A percentile compares a stretch with the other conserved stretches of the same genome.
Conservation (phyloP, 192 early-diverging fungal genomes). For the Backusella circina region DNA sequence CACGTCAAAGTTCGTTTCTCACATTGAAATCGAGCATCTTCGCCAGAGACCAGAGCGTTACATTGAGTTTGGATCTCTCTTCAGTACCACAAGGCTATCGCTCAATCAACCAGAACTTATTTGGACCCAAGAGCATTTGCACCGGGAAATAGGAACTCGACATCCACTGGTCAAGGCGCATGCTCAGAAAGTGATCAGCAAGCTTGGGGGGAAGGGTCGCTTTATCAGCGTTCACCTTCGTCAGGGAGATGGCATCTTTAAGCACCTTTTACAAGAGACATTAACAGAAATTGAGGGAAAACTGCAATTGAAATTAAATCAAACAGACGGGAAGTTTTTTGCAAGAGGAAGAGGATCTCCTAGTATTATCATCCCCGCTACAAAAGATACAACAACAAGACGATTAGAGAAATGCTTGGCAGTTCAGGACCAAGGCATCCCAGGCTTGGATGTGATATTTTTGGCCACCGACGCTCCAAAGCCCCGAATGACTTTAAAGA, state of each 20-base stretch:
- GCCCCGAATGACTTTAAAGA: conserved; percentile 37
- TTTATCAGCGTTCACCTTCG: conserved; percentile 27
- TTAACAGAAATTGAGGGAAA: neutral
- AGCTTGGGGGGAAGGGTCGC: conserved; percentile 30
- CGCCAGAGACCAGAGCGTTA: conserved; percentile 31
- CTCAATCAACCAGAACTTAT: conserved; percentile 24
- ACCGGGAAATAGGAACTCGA: conserved; percentile 1
- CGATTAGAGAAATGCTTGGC: neutral
- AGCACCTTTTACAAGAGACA: conserved; percentile 14
- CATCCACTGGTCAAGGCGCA: conserved; percentile 33
- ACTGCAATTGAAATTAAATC: neutral
- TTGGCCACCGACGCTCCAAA: conserved; percentile 45
- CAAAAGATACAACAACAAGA: neutral
- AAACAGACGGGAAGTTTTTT: neutral
- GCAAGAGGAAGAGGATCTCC: neutral
- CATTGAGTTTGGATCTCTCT: conserved; percentile 44
- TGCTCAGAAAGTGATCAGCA: conserved; percentile 28
- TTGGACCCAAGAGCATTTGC: conserved; percentile 13
- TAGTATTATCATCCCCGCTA: neutral
- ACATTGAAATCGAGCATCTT: conserved; percentile 31
- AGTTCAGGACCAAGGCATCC: neutral
- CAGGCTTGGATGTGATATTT: conserved; percentile 31
- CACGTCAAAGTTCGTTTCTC: neutral
- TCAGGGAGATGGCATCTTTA: conserved; percentile 24
- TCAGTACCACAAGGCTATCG: conserved; percentile 37